phyloP scores from a whole-genome alignment of 2,329 filamentous ascomycete genomes.

The Aaosphaeria pasadenensis region DNA sequence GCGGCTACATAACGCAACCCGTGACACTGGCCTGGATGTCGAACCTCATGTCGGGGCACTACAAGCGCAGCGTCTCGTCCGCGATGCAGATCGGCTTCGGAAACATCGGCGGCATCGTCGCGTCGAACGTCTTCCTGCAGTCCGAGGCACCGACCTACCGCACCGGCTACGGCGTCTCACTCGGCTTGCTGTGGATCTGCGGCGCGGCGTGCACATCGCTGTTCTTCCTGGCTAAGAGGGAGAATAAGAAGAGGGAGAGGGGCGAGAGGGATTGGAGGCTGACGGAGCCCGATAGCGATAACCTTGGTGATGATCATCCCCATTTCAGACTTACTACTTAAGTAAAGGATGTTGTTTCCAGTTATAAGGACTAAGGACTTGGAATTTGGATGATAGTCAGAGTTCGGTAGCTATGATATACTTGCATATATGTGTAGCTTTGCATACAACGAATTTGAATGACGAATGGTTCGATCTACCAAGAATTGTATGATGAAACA shows the following conservation, averaged over 20 bases:
- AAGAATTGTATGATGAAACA: too few species aligned
- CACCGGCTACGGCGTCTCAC: constrained; percentile 48
- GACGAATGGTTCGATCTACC: too few species aligned
- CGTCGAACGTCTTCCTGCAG: constrained; percentile 49
- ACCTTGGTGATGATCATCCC: constrained; percentile 54
- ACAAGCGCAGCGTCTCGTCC: constrained; percentile 53
- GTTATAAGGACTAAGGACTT: too few species aligned
- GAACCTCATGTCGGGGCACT: constrained; percentile 58
- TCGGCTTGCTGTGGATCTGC: constrained; percentile 51
- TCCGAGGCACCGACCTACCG: constrained; percentile 46
- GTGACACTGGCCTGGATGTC: constrained; percentile 56
- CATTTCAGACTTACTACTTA: constrained; percentile 44
- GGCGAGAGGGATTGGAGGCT: constrained; percentile 48
- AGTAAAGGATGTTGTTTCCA: not conserved
- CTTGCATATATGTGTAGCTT: too few species aligned
- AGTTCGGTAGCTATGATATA: too few species aligned
- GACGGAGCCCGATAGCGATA: constrained; percentile 41
- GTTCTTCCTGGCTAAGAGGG: constrained; percentile 40
- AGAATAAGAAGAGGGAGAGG: constrained; percentile 48
- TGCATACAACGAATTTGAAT: too few species aligned
- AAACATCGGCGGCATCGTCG: constrained; percentile 51
- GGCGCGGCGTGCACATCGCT: constrained; percentile 42
- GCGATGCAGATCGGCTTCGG: constrained; percentile 49
- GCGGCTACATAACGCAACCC: constrained; percentile 55
- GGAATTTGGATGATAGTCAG: too few species aligned